phyloP scores from a whole-genome alignment of 116 monocot species.

The Dioscorea cayenensis region DNA sequence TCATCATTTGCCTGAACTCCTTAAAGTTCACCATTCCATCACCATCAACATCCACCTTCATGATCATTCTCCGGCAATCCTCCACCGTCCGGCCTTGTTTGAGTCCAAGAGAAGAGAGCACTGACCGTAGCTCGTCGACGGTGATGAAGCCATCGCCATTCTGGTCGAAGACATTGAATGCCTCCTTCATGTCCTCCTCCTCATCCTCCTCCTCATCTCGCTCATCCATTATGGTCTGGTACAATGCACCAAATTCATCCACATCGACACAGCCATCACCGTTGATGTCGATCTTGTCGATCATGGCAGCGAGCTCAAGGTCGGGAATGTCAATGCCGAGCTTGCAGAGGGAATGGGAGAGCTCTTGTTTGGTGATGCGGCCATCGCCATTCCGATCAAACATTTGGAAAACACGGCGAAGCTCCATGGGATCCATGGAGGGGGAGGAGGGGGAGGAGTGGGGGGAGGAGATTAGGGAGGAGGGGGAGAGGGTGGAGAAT shows the following conservation, averaged over 20 bases:
- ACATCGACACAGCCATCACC: conserved; percentile 82
- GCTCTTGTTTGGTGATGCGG: conserved; percentile 64
- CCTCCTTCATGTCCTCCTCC: conserved; percentile 27
- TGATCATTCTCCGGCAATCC: conserved; percentile 28
- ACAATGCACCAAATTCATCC: conserved; percentile 72
- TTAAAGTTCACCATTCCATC: conserved; percentile 13
- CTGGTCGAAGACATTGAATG: conserved; percentile 15
- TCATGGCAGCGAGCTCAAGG: conserved; percentile 52
- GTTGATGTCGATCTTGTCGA: conserved; percentile 75
- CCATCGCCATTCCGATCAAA: conserved; percentile 88
- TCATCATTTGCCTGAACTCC: conserved; percentile 13
- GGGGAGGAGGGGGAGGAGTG: background rate
- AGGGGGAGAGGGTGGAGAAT: background rate
- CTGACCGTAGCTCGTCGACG: conserved; percentile 32
- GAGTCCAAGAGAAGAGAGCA: conserved; percentile 33
- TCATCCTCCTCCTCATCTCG: conserved; percentile 41
- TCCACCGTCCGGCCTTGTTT: conserved; percentile 31
- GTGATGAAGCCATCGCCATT: conserved; percentile 22
- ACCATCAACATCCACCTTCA: conserved; percentile 6
- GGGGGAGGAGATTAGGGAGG: background rate
- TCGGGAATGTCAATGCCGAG: conserved; percentile 74
- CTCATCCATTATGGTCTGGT: conserved; percentile 56
- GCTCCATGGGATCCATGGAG: conserved; percentile 48
- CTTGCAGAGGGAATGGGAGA: conserved; percentile 60
- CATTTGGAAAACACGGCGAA: conserved; percentile 84